Conservation (phyloP, 306 rosid species). For the Datisca glomerata region DNA sequence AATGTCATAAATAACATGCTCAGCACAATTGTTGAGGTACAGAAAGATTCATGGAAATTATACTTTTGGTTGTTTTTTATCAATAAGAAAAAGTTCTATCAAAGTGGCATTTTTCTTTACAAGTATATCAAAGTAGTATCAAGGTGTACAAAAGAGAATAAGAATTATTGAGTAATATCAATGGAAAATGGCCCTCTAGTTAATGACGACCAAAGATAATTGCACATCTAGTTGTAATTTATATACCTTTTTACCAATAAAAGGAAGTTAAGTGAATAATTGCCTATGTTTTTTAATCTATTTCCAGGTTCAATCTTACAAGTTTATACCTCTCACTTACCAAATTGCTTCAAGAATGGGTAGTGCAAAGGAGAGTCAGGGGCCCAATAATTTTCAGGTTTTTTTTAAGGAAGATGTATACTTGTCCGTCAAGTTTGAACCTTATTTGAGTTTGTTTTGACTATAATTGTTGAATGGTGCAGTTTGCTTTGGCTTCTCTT, state of each 20-base stretch:
- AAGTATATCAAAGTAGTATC: no score
- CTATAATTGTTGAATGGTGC: slow-evolving; percentile 22
- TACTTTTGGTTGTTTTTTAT: no score
- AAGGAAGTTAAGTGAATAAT: no score
- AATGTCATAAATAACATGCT: slow-evolving; percentile 61
- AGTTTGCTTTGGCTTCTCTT: slow-evolving; percentile 86
- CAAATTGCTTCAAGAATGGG: slow-evolving; percentile 99
- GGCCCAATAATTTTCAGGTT: slow-evolving; percentile 78
- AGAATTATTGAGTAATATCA: no score
- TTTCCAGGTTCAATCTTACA: slow-evolving; percentile 95
- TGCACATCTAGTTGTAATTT: no score
- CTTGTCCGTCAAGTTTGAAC: no score
- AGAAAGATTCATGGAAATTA: neutral
- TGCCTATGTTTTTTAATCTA: no score
- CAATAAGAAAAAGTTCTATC: no score
- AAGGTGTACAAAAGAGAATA: no score
- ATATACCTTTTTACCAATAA: neutral
- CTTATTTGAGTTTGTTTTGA: slow-evolving; percentile 6
- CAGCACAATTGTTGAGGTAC: slow-evolving; percentile 63
- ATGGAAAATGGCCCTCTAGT: no score
- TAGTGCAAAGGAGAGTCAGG: slow-evolving; percentile 62
- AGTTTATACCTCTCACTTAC: slow-evolving; percentile 75
- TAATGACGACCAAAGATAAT: no score
- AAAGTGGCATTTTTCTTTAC: no score
- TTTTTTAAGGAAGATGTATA: slow-evolving; percentile 10